A percentile compares a stretch with the other conserved stretches of the same genome.
Conservation (phyloP, 129 eudicot species). For the Tanacetum coccineum region DNA sequence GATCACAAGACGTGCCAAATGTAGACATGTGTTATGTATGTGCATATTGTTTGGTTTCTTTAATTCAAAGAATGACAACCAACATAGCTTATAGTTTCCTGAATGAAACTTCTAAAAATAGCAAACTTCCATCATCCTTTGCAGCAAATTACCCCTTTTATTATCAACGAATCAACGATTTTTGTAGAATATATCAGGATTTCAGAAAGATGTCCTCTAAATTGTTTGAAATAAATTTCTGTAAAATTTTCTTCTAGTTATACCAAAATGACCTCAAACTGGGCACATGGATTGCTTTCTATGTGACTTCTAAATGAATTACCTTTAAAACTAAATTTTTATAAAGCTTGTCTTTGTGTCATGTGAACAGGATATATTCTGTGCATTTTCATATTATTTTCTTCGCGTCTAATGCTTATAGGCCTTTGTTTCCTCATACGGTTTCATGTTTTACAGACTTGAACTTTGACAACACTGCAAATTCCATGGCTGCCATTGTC, state of each 20-base stretch:
- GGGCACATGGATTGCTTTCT: conserved; percentile 59
- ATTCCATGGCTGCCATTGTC: conserved; percentile 49
- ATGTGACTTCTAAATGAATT: conserved; percentile 51
- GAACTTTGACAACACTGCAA: conserved; percentile 58
- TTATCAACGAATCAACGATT: no score
- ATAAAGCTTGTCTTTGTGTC: conserved; percentile 87
- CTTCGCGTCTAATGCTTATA: conserved; percentile 53
- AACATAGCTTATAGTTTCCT: no score
- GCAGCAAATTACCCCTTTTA: no score
- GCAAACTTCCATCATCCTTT: no score
- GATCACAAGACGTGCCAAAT: no score
- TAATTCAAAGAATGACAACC: no score
- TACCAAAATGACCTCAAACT: conserved; percentile 79
- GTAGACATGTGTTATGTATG: no score
- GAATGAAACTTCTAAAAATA: no score
- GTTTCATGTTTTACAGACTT: conserved; percentile 61
- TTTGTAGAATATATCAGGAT: no score
- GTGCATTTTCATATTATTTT: conserved; percentile 56
- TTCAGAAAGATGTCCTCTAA: no score
- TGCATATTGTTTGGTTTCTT: no score
- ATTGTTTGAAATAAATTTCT: no score
- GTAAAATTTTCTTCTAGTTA: conserved; percentile 16
- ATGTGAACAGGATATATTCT: conserved; percentile 67
- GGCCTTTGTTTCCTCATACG: conserved; percentile 74
- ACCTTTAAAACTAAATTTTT: conserved; percentile 60